Percentiles rank a stretch among this genome's conserved stretches.
These are phyloP conservation scores for Dysphania ambrosioides DNA, from an alignment of 148 eudicot species.

Conservation along the genomic window DNA sequence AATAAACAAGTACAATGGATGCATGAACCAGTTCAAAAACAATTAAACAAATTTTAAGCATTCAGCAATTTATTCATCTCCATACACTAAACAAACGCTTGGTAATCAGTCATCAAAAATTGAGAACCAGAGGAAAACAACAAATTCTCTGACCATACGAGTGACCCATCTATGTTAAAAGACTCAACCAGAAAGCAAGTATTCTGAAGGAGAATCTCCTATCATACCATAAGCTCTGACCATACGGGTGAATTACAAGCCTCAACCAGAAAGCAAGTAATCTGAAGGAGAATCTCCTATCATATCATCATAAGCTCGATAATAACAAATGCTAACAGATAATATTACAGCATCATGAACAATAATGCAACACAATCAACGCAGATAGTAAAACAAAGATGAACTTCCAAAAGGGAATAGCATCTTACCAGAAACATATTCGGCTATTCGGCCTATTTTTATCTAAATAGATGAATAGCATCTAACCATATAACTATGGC, in stretches of 20 bases:
- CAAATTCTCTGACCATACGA: background rate
- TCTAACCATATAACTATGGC: background rate
- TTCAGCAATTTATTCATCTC: background rate
- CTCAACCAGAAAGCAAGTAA: background rate
- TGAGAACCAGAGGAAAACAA: background rate
- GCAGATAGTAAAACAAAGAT: constrained; percentile 9
- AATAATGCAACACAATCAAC: constrained; percentile 23
- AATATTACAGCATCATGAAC: background rate
- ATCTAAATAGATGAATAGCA: constrained; percentile 8
- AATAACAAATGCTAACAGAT: background rate
- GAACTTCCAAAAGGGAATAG: constrained; percentile 3
- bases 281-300: background rate
- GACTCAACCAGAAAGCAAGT: background rate
- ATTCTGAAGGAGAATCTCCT: background rate
- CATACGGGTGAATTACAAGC: constrained; percentile 1
- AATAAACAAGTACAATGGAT: too few relatives aligned
- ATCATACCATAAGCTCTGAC: background rate
- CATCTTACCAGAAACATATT: constrained; percentile 8
- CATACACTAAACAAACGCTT: background rate
- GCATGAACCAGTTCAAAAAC: too few relatives aligned
- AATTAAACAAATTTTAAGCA: too few relatives aligned
- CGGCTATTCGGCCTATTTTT: background rate
- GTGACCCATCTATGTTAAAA: background rate
- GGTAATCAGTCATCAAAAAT: background rate
- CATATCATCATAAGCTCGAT: background rate